phyloP scores from a whole-genome alignment of 306 rosid genomes.

The Quillaja saponaria region DNA sequence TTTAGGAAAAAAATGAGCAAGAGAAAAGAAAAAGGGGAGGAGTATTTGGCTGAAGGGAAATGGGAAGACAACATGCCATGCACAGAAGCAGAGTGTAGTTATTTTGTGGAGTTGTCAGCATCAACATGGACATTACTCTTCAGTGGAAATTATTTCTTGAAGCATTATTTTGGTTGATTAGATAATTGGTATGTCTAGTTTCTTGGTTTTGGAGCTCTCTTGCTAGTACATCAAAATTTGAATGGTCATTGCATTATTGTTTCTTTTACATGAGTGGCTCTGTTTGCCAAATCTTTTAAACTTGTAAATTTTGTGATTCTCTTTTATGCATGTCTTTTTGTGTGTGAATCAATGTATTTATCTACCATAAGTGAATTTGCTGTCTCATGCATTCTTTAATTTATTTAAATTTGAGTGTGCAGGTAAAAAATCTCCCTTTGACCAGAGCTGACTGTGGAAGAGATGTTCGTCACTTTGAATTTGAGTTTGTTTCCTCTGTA shows the following conservation, averaged over 20 bases:
- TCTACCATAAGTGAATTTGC: background rate
- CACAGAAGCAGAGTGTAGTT: too few relatives aligned
- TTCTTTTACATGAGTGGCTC: background rate
- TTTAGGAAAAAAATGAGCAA: too few relatives aligned
- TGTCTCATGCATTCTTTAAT: slow-evolving; percentile 8
- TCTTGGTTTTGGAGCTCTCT: background rate
- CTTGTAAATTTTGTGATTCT: background rate
- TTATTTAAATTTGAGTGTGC: slow-evolving; percentile 36
- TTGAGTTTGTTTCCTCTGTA: slow-evolving; percentile 57
- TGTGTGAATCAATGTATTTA: slow-evolving; percentile 9
- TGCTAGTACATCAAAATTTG: background rate
- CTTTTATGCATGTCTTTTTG: too few relatives aligned
- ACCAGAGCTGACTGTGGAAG: slow-evolving; percentile 61
- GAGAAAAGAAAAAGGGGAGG: too few relatives aligned
- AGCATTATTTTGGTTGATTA: background rate
- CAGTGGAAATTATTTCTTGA: too few relatives aligned
- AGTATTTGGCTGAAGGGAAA: too few relatives aligned
- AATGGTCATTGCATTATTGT: too few relatives aligned
- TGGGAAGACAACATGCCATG: too few relatives aligned
- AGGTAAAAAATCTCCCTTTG: slow-evolving; percentile 73
- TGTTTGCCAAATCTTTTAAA: background rate
- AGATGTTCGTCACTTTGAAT: slow-evolving; percentile 59
- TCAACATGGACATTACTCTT: too few relatives aligned
- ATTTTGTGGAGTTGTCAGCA: too few relatives aligned
- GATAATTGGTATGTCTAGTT: background rate